phyloP scores from a whole-genome alignment of 2,329 filamentous ascomycete genomes.

The Penicillium hordei region DNA sequence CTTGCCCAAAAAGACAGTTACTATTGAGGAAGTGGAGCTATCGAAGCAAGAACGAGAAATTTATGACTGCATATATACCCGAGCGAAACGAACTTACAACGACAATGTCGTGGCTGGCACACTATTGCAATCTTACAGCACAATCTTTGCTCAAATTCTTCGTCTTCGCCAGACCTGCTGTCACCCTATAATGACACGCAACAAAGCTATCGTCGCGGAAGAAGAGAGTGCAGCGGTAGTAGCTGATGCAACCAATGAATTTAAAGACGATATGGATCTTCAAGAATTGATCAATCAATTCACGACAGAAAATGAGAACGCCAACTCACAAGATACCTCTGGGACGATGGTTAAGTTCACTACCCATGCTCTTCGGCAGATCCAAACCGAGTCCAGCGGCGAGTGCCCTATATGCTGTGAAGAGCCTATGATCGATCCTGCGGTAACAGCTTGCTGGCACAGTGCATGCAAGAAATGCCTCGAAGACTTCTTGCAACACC shows the following conservation, averaged over 20 bases:
- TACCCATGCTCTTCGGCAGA: slow-evolving; percentile 83
- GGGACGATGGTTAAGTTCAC: slow-evolving; percentile 73
- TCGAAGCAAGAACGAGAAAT: slow-evolving; percentile 83
- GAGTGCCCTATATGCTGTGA: slow-evolving; percentile 96
- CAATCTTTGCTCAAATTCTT: slow-evolving; percentile 94
- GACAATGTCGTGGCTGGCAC: slow-evolving; percentile 89
- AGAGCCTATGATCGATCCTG: slow-evolving; percentile 92
- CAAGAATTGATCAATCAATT: slow-evolving; percentile 82
- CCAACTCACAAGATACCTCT: slow-evolving; percentile 46
- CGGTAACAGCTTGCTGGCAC: slow-evolving; percentile 96
- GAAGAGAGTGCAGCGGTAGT: slow-evolving; percentile 79
- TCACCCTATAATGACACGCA: slow-evolving; percentile 84
- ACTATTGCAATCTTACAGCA: slow-evolving; percentile 91
- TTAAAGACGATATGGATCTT: slow-evolving; percentile 95
- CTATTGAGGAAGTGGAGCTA: slow-evolving; percentile 85
- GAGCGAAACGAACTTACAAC: slow-evolving; percentile 79
- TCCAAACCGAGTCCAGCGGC: slow-evolving; percentile 80
- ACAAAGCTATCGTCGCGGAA: slow-evolving; percentile 78
- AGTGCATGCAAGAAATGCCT: slow-evolving; percentile 93
- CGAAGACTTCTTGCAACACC: slow-evolving; percentile 84
- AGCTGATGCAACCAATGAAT: slow-evolving; percentile 73
- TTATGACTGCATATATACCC: slow-evolving; percentile 84
- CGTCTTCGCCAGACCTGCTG: slow-evolving; percentile 92
- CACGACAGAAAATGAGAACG: slow-evolving; percentile 64
- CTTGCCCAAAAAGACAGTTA: slow-evolving; percentile 74